Evolutionary conservation across 73 alveolate genomes (phyloP).

Genomic region (Paramecium biaurelia): DNA sequence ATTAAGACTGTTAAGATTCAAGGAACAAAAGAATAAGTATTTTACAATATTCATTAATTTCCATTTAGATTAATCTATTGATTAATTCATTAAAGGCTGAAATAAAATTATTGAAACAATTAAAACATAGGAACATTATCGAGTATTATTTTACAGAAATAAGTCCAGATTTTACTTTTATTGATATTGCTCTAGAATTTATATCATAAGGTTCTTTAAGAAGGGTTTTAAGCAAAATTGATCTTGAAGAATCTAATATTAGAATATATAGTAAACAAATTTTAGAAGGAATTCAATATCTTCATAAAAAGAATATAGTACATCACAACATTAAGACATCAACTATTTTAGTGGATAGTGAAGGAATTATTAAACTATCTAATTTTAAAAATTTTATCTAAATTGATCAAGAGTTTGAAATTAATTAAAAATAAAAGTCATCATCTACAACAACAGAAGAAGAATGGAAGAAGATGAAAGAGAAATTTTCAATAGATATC

Average conservation of each 20-base stretch:
- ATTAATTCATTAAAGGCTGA: conserved; percentile 55
- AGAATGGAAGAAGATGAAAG: neutral
- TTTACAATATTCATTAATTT: neutral
- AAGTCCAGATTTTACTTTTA: conserved; percentile 54
- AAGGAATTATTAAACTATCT: conserved; percentile 65
- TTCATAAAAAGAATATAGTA: conserved; percentile 58
- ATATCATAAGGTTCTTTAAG: conserved; percentile 65
- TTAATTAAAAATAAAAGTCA: neutral
- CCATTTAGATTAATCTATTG: neutral
- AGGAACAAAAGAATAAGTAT: conserved; percentile 29
- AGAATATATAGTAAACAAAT: conserved; percentile 58
- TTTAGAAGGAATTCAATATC: conserved; percentile 57
- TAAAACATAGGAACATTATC: conserved; percentile 65
- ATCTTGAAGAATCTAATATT: conserved; percentile 59
- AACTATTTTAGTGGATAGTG: conserved; percentile 59
- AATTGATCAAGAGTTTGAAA: neutral
- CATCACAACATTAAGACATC: conserved; percentile 65
- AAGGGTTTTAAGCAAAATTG: conserved; percentile 64
- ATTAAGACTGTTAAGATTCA: conserved; percentile 74
- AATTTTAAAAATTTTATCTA: conserved; percentile 54
- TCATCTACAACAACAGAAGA: neutral
- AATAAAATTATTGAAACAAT: conserved; percentile 54
- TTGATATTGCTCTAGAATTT: conserved; percentile 68
- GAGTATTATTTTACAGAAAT: conserved; percentile 65
- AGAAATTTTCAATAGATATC: conserved; percentile 66